Conservation (phyloP, 2,329 filamentous ascomycete species). For the Dryadomyces quercus-mongolicae region DNA sequence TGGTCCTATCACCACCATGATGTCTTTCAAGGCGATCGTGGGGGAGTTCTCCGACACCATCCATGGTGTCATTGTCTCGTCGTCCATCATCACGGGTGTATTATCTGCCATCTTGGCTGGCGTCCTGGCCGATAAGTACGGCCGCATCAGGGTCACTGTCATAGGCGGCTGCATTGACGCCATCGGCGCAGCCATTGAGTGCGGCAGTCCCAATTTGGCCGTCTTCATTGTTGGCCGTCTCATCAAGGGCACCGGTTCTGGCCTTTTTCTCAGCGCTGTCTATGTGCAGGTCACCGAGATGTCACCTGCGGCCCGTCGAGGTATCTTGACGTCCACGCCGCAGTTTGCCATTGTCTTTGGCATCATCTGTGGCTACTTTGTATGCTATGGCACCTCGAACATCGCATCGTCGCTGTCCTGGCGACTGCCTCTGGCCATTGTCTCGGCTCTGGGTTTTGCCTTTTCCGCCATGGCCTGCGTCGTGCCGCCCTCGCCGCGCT, state of each 20-base stretch:
- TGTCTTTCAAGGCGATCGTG: conserved; percentile 34
- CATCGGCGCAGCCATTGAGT: conserved; percentile 34
- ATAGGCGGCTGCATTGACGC: conserved; percentile 40
- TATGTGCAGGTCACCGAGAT: conserved; percentile 47
- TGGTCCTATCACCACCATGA: conserved; percentile 48
- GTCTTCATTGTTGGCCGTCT: conserved; percentile 44
- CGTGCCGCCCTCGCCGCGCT: conserved; percentile 41
- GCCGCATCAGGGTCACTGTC: conserved; percentile 37
- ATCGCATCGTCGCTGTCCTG: conserved; percentile 38
- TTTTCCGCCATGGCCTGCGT: conserved; percentile 19
- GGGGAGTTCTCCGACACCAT: conserved; percentile 40
- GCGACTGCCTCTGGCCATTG: conserved; percentile 37
- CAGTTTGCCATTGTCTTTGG: conserved; percentile 41
- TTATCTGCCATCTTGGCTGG: conserved; percentile 47
- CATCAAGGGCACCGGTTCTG: conserved; percentile 44
- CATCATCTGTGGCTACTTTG: conserved; percentile 44
- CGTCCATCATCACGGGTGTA: conserved; percentile 46
- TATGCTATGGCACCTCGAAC: conserved; percentile 42
- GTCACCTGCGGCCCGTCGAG: conserved; percentile 36
- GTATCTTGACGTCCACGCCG: conserved; percentile 37
- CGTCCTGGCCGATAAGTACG: conserved; percentile 39
- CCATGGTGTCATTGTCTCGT: conserved; percentile 48
- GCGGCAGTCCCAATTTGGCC: conserved; percentile 23
- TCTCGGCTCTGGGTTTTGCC: conserved; percentile 21
- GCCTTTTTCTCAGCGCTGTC: conserved; percentile 41